These are phyloP conservation scores for Triticum turgidum DNA, from an alignment of 176 grass and related monocot genomes.

Conservation along the genomic window DNA sequence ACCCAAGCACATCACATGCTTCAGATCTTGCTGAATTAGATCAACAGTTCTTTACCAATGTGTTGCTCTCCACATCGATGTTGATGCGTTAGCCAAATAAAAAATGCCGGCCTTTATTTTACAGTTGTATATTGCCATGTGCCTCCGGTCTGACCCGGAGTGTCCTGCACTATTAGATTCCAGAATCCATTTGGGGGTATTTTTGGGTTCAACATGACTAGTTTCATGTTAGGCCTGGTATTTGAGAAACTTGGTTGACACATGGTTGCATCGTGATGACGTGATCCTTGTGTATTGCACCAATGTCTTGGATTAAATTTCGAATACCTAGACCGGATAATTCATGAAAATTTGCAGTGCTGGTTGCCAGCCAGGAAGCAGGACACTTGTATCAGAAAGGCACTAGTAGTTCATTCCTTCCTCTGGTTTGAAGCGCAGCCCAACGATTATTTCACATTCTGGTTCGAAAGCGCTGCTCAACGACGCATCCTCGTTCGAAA, in stretches of 20 bases:
- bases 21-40: constrained; percentile 46
- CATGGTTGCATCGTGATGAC: background rate
- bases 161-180: constrained; percentile 16
- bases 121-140: constrained; percentile 19
- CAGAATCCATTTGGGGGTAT: background rate
- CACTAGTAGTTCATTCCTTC: background rate
- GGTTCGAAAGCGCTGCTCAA: no score
- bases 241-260: background rate
- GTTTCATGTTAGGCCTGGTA: background rate
- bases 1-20: constrained; percentile 20
- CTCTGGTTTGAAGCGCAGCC: no score
- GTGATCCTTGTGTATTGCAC: background rate
- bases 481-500: no score
- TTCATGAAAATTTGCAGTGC: background rate
- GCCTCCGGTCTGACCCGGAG: constrained; percentile 5
- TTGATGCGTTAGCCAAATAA: constrained; percentile 12
- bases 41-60: constrained; percentile 24
- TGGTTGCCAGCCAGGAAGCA: constrained; percentile 7
- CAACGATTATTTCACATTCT: no score
- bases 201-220: background rate
- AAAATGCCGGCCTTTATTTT: constrained; percentile 31
- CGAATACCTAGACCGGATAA: background rate
- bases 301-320: constrained; percentile 6
- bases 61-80: constrained; percentile 16
- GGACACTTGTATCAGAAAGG: background rate